phyloP scores from a whole-genome alignment of 768 basidiomycete species.

The Nidularia pulvinata region DNA sequence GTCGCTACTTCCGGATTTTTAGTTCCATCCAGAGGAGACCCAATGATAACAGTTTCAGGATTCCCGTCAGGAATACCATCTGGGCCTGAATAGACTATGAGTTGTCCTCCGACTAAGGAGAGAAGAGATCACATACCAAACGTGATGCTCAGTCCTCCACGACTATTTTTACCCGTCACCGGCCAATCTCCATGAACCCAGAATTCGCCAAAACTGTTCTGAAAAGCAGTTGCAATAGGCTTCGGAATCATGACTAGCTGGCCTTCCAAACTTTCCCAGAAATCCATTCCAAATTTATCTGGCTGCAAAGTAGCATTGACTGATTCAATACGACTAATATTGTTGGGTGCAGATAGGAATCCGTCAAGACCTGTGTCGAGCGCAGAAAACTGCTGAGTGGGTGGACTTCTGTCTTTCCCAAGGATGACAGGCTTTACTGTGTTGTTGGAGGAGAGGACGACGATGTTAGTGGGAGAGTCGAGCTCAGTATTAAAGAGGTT shows the following conservation, averaged over 20 bases:
- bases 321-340: conserved; percentile 39
- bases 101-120: not conserved
- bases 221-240: conserved; percentile 47
- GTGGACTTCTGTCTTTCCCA: conserved; percentile 51
- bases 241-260: conserved; percentile 51
- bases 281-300: conserved; percentile 54
- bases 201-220: conserved; percentile 52
- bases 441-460: conserved; percentile 41
- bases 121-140: conserved; percentile 28
- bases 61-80: conserved; percentile 55
- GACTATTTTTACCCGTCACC: conserved; percentile 50
- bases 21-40: conserved; percentile 50
- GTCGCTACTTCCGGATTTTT: conserved; percentile 46
- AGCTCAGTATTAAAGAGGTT: conserved; percentile 53
- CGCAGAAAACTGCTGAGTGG: conserved; percentile 42
- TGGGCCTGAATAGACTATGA: conserved; percentile 27
- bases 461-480: conserved; percentile 39
- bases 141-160: conserved; percentile 54
- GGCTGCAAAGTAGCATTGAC: conserved; percentile 49
- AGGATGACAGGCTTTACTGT: conserved; percentile 47
- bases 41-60: conserved; percentile 56
- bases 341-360: conserved; percentile 55
- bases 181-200: conserved; percentile 63
- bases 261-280: conserved; percentile 65
- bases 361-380: conserved; percentile 56